phyloP scores from a whole-genome alignment of 225 moss, liverwort and hornwort species.

The Polytrichum formosum region DNA sequence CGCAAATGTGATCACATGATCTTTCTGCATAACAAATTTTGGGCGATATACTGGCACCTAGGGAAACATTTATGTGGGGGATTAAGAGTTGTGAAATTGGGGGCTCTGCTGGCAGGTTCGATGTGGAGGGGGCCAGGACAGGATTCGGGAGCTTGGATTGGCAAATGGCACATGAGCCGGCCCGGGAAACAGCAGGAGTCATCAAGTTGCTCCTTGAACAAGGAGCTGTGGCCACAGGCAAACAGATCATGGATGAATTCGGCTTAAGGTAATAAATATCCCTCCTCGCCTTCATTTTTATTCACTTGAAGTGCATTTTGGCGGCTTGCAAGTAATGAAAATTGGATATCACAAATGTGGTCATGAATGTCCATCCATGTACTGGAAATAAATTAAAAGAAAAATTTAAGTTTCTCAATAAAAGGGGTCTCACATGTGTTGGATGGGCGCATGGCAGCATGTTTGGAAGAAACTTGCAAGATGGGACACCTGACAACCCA shows the following conservation, averaged over 20 bases:
- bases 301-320: not conserved
- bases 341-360: not conserved
- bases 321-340: not conserved
- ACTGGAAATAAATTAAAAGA: not conserved
- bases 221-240: constrained; percentile 38
- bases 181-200: constrained; percentile 28
- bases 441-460: constrained; percentile 18
- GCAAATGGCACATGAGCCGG: constrained; percentile 43
- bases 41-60: not conserved
- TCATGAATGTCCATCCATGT: not conserved
- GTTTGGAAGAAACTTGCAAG: constrained; percentile 47
- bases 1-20: too few relatives aligned
- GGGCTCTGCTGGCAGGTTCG: constrained; percentile 22
- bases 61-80: constrained; percentile 1
- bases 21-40: not conserved
- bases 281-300: not conserved
- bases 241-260: constrained; percentile 51
- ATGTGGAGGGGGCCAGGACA: constrained; percentile 35
- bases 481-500: constrained; percentile 41
- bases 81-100: constrained; percentile 7
- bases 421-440: not conserved
- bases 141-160: constrained; percentile 47
- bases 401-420: not conserved
- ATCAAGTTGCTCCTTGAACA: constrained; percentile 26
- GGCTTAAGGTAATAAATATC: constrained; percentile 37